A percentile compares a stretch with the other conserved stretches of the same genome.
Evolutionary conservation across 768 basidiomycete species (phyloP).

Genomic region (Suillus clintonianus): DNA sequence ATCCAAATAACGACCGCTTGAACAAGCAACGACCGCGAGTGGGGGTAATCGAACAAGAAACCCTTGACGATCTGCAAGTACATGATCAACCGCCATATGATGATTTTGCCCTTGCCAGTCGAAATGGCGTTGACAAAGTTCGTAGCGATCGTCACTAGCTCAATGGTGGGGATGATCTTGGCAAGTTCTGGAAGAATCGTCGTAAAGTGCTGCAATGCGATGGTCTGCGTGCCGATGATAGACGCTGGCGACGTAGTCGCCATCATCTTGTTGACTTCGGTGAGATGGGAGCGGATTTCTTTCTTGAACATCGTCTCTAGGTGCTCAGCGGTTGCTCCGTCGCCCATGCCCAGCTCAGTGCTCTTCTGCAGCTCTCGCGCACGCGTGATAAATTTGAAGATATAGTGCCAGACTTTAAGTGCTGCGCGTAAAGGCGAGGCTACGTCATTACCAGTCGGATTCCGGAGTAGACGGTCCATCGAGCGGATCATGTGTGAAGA

Average conservation of each 20-base stretch:
- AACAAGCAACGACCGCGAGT: slow-evolving; percentile 77
- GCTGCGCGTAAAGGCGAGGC: slow-evolving; percentile 84
- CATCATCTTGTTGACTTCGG: slow-evolving; percentile 90
- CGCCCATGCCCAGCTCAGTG: slow-evolving; percentile 76
- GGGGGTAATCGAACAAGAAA: slow-evolving; percentile 81
- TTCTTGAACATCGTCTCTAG: slow-evolving; percentile 83
- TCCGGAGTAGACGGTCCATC: slow-evolving; percentile 78
- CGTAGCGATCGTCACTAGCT: slow-evolving; percentile 85
- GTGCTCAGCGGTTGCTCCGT: slow-evolving; percentile 83
- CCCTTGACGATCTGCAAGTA: slow-evolving; percentile 90
- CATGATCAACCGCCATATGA: slow-evolving; percentile 93
- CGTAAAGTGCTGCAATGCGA: slow-evolving; percentile 91
- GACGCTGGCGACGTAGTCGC: slow-evolving; percentile 69
- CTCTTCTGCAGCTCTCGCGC: slow-evolving; percentile 85
- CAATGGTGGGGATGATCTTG: slow-evolving; percentile 76
- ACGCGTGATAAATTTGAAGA: slow-evolving; percentile 93
- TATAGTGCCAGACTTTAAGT: slow-evolving; percentile 95
- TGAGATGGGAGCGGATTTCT: slow-evolving; percentile 75
- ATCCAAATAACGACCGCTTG: slow-evolving; percentile 93
- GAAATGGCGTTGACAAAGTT: slow-evolving; percentile 85
- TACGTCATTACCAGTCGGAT: slow-evolving; percentile 70
- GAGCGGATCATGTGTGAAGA: slow-evolving; percentile 84
- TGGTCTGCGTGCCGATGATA: slow-evolving; percentile 96
- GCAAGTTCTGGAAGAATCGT: slow-evolving; percentile 87
- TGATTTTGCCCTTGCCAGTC: slow-evolving; percentile 79